phyloP scores from a whole-genome alignment of 169 alveolate genomes.

The Plasmodium fragile region DNA sequence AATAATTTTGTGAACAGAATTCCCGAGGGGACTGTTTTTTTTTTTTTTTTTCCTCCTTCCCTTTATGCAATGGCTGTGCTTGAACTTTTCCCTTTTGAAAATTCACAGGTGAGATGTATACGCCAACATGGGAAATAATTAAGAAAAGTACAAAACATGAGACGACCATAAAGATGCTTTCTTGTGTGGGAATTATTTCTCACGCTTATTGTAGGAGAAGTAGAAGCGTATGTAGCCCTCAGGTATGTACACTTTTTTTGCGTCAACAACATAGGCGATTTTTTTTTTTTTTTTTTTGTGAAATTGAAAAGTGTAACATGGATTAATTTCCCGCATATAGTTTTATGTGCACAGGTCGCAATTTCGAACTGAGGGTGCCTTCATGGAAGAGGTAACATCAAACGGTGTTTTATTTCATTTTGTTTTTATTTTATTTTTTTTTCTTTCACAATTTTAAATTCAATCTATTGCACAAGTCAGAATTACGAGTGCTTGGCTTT shows the following conservation, averaged over 20 bases:
- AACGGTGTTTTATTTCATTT: neutral
- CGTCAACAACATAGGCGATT: neutral
- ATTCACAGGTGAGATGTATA: neutral
- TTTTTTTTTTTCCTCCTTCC: neutral
- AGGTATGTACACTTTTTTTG: conserved; percentile 1
- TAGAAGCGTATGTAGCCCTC: neutral
- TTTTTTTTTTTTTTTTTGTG: neutral
- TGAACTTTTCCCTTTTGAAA: neutral
- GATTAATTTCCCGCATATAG: neutral
- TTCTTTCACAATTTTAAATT: neutral
- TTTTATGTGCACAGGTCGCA: neutral
- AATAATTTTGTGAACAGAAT: neutral
- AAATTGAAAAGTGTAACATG: neutral
- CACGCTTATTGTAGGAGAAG: neutral
- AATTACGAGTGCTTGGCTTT: neutral
- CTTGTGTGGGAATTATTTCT: neutral
- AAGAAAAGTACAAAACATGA: neutral
- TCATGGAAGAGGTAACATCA: neutral
- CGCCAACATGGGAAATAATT: neutral
- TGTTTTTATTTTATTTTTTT: neutral
- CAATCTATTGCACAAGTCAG: neutral
- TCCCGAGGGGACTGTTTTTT: neutral
- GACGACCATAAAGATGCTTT: neutral
- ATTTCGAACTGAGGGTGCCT: neutral
- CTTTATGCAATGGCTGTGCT: neutral